Conservation (phyloP, 805 yeast species). For the Lachancea lanzarotensis region DNA sequence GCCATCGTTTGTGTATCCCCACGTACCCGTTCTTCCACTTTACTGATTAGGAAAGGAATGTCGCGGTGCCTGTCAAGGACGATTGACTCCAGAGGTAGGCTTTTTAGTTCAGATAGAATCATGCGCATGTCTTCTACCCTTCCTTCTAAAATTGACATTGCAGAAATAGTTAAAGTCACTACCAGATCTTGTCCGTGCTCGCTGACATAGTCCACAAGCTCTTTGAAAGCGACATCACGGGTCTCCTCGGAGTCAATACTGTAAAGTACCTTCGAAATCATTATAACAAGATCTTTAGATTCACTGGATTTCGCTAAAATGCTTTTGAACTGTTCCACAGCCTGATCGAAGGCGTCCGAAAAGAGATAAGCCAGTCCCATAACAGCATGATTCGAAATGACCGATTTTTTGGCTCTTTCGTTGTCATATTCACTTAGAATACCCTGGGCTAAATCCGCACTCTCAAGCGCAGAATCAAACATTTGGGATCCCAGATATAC, state of each 20-base stretch:
- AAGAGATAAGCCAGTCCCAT: constrained; percentile 71
- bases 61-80: constrained; percentile 45
- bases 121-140: constrained; percentile 49
- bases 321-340: constrained; percentile 59
- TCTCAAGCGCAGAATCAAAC: constrained; percentile 53
- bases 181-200: constrained; percentile 58
- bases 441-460: constrained; percentile 50
- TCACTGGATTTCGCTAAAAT: constrained; percentile 54
- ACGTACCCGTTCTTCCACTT: constrained; percentile 41
- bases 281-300: constrained; percentile 58
- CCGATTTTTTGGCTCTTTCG: constrained; percentile 29
- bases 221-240: constrained; percentile 78
- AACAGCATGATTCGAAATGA: constrained; percentile 56
- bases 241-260: constrained; percentile 72
- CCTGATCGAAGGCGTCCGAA: constrained; percentile 50
- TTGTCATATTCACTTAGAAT: constrained; percentile 39
- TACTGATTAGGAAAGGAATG: constrained; percentile 53
- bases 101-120: constrained; percentile 58
- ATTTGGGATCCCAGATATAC: constrained; percentile 54
- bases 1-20: constrained; percentile 15
- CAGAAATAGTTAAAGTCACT: constrained; percentile 71
- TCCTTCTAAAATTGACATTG: constrained; percentile 63
- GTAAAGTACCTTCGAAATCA: constrained; percentile 74
- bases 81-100: constrained; percentile 41
- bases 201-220: constrained; percentile 60